These are phyloP conservation scores for Dioscorea dumetorum DNA, from an alignment of 106 monocot genomes.

Conservation along the genomic window DNA sequence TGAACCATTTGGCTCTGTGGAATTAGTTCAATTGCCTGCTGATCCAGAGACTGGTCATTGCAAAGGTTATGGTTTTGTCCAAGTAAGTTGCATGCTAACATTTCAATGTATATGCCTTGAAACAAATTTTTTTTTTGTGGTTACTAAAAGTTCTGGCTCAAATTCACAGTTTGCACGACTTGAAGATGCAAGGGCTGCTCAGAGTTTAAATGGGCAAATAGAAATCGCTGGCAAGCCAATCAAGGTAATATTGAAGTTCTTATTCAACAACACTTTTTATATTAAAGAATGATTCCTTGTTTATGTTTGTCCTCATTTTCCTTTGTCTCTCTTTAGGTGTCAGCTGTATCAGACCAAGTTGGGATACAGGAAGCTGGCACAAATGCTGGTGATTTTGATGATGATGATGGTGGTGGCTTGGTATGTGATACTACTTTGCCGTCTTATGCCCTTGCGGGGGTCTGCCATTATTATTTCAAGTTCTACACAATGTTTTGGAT, in stretches of 20 bases:
- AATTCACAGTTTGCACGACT: conserved; percentile 55
- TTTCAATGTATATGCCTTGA: no score
- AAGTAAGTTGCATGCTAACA: conserved; percentile 20
- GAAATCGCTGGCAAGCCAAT: conserved; percentile 74
- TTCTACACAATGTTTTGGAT: not conserved
- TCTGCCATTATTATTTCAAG: not conserved
- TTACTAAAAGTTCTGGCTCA: not conserved
- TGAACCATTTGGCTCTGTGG: conserved; percentile 69
- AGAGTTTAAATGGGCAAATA: conserved; percentile 71
- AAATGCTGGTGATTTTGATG: conserved; percentile 61
- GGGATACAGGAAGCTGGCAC: conserved; percentile 46
- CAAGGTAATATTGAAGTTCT: conserved; percentile 31
- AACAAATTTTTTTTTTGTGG: no score
- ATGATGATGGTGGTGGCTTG: conserved; percentile 71
- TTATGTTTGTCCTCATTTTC: not conserved
- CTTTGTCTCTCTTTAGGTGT: conserved; percentile 30
- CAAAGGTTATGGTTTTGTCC: conserved; percentile 78
- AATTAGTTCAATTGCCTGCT: conserved; percentile 65
- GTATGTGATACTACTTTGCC: conserved; percentile 14
- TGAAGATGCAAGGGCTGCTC: conserved; percentile 77
- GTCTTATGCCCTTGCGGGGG: not conserved
- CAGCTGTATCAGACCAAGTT: conserved; percentile 52
- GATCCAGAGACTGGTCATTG: conserved; percentile 57
- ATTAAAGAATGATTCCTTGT: not conserved
- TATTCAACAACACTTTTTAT: not conserved